These are phyloP conservation scores for Nymphaea thermarum DNA, from an alignment of 164 flowering plant genomes.

Conservation along the genomic window DNA sequence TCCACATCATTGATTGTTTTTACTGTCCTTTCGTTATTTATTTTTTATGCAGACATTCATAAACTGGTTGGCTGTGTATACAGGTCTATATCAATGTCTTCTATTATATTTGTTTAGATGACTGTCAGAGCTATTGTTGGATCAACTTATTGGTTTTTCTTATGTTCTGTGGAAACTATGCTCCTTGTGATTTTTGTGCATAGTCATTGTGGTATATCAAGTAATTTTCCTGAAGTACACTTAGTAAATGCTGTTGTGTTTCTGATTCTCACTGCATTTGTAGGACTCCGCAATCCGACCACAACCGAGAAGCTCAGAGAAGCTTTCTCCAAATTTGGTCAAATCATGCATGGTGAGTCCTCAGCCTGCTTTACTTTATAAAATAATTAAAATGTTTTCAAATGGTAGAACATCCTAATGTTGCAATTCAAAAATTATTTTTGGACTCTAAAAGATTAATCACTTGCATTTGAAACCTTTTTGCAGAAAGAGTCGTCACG, in stretches of 20 bases:
- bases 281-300: conserved; percentile 64
- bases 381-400: background rate
- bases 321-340: conserved; percentile 49
- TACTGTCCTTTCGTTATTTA: too few relatives aligned
- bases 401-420: background rate
- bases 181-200: background rate
- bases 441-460: background rate
- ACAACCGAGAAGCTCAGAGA: conserved; percentile 42
- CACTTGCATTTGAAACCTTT: background rate
- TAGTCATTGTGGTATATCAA: background rate
- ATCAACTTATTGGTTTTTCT: too few relatives aligned
- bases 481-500: conserved; percentile 71
- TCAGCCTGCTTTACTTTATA: background rate
- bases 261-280: background rate
- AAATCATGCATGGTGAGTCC: conserved; percentile 49
- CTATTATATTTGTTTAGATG: too few relatives aligned
- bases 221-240: background rate
- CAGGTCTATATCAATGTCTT: too few relatives aligned
- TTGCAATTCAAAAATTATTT: background rate
- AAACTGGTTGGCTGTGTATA: too few relatives aligned
- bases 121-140: too few relatives aligned
- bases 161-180: background rate
- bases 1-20: too few relatives aligned
- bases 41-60: too few relatives aligned
- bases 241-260: background rate